Base-by-base conservation (phyloP, 768 basidiomycete genomes). In the Amylocystis lapponica region DNA sequence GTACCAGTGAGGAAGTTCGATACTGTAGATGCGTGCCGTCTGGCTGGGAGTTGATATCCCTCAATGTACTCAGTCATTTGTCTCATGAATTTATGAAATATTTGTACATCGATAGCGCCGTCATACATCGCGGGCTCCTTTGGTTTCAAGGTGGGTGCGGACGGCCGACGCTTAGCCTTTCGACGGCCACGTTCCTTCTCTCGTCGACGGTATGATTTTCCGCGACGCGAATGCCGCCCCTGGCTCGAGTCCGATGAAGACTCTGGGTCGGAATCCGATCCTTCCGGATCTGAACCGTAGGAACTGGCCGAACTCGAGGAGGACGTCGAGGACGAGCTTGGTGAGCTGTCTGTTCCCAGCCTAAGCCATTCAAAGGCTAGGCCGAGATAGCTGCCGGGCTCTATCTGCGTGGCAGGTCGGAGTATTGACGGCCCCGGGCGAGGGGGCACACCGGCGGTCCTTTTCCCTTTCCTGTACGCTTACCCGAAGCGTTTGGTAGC, bases 1-100 rank as follows among this genome's bases (percentile, higher is more conserved):
- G 50, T 51, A 0, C 58, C 63, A 1, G 44, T 58, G 5, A 72
- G 46, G 52, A 50, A 69, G 9, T 56, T 27, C 1, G 49, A 46
- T 0, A 43, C 35, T 2, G 14, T 8, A 7, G 43, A 41, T 2
- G 34, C 31, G 9, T 30, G 27, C 27, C 27, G 9, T n/a, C 27
- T 9, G 27, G 9, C n/a, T 9, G 27, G 27, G 9, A 30, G 27
- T 30, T n/a, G 9, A 30, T 34, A 46, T 2, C 19, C 49, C 1
- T 29, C 30, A 5, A 51, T 13, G 27, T 51, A 51, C 12, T 47
- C 49, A 3, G 21, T 39, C 3, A 23, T 43, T 16, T 51, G 38
- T 6, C 34, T 13, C 41, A 51, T 47, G 29, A 51, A 44, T 32
- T 44, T 44, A 16, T 47, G 45, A 35, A 51, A 51, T n/a, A 36